phyloP scores from a whole-genome alignment of 2,329 filamentous ascomycete genomes.

The Colletotrichum melonis region DNA sequence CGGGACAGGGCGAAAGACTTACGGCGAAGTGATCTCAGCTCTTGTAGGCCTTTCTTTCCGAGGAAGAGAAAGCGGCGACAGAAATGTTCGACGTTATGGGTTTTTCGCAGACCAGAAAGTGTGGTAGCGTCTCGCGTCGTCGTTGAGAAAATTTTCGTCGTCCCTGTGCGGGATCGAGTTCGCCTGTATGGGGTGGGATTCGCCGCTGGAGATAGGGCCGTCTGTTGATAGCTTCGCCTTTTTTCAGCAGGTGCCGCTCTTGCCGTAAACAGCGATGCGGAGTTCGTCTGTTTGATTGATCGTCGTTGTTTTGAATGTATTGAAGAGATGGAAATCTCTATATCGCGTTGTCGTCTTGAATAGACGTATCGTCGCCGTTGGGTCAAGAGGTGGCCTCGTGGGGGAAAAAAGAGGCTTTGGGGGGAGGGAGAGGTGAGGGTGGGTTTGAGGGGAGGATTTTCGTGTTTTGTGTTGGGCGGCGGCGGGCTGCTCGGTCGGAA shows the following conservation, averaged over 20 bases:
- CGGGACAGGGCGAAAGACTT: conserved; percentile 15
- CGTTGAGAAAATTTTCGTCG: conserved; percentile 33
- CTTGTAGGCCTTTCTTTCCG: conserved; percentile 32
- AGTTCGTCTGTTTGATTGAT: conserved; percentile 21
- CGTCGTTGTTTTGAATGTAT: conserved; percentile 16
- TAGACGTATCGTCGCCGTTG: conserved; percentile 36
- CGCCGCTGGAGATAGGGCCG: conserved; percentile 32
- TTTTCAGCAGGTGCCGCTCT: conserved; percentile 25
- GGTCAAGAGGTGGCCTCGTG: conserved; percentile 28
- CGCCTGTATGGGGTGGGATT: conserved; percentile 30
- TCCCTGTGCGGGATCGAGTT: conserved; percentile 34
- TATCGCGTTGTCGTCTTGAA: conserved; percentile 33
- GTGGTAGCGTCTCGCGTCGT: conserved; percentile 29
- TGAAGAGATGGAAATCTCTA: conserved; percentile 30
- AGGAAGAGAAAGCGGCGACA: conserved; percentile 22
- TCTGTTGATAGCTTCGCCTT: conserved; percentile 36
- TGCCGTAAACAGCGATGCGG: conserved; percentile 12
- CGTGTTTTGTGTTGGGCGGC: conserved; percentile 40
- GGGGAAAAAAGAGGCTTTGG: conserved; percentile 25
- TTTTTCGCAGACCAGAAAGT: conserved; percentile 16
- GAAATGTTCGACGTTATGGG: conserved; percentile 9
- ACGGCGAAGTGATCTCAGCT: conserved; percentile 38
- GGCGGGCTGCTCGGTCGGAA: conserved; percentile 37
- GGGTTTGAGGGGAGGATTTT: conserved; percentile 37
- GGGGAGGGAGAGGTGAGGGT: conserved; percentile 33